Evolutionary conservation across 2,329 filamentous ascomycete species (phyloP), one percentile per base, ranked within the genome.

Genomic region (Dactylonectria estremocensis): DNA sequence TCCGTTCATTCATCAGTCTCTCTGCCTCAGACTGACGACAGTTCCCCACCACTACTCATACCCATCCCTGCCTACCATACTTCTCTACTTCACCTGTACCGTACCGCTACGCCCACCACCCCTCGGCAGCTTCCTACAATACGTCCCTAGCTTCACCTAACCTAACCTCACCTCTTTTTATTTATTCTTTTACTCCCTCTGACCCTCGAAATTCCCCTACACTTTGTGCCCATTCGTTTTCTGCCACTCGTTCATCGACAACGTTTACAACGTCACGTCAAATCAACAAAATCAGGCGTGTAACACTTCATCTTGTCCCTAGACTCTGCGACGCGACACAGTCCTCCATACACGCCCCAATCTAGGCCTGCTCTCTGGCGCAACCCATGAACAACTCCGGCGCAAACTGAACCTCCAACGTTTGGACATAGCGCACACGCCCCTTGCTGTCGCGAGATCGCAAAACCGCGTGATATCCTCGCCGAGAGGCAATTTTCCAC

Each of bases 211-310:
- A 61, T 14, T 18, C 33, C n/a, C 20, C 53, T 22, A 28, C 64
- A 13, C 46, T 52, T 40, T 53, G 9, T 48, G 35, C 45, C 61
- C 64, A 33, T 58, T 66, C 64, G 64, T 49, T 66, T 55, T 57
- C 18, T 28, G n/a, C n/a, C 18, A 13, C 50, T 66, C 50, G 50
- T 22, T 35, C 50, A 37, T 55, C 5, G n/a, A 54, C 45, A 61
- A 35, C 60, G 35, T 37, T 52, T 24, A 64, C 22, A 60, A 55
- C 67, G 60, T 63, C 59, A 50, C 50, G 62, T 55, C 54, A 40
- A 56, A 59, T 54, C 55, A 70, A 66, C 67, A 67, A 66, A 62
- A 59, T 68, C 62, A 67, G 59, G 69, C 72, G 69, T 64, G 64
- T 71, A 72, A 71, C 72, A 65, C 71, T 69, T 61, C 58, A 35